Evolutionary conservation across 345 rosid genomes (phyloP).

Genomic region (Physaria fendleri): DNA sequence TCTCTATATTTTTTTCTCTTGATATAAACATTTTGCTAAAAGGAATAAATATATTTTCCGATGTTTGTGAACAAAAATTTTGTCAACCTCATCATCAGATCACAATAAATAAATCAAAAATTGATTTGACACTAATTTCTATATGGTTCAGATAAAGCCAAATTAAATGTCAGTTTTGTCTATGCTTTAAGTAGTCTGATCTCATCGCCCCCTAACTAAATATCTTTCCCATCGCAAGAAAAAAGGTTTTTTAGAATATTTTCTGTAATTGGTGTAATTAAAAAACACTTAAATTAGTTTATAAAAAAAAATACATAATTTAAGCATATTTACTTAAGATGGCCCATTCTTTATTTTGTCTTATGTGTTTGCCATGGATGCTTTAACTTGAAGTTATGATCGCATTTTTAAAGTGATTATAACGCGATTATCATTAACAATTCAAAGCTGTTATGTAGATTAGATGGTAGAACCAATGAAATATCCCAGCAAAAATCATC

Average conservation of each 20-base stretch:
- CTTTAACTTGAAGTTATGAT: constrained; percentile 27
- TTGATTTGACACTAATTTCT: constrained; percentile 19
- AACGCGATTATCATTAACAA: constrained; percentile 15
- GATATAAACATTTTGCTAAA: not conserved
- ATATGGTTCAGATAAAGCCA: constrained; percentile 16
- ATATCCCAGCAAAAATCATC: not conserved
- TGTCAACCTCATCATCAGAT: constrained; percentile 28
- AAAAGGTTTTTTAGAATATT: constrained; percentile 3
- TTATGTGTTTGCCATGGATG: constrained; percentile 24
- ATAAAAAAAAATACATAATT: not conserved
- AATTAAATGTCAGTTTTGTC: constrained; percentile 24
- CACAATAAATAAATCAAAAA: not conserved
- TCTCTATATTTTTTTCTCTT: not conserved
- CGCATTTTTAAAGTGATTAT: constrained; percentile 20
- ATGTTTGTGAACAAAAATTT: constrained; percentile 7
- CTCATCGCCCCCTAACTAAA: constrained; percentile 15
- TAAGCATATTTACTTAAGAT: not conserved
- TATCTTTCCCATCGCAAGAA: constrained; percentile 17
- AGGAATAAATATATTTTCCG: not conserved
- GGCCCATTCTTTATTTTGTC: constrained; percentile 22
- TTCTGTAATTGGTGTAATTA: constrained; percentile 5
- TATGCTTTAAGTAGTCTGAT: constrained; percentile 18
- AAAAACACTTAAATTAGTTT: not conserved
- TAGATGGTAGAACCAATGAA: constrained; percentile 17
- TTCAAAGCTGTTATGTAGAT: constrained; percentile 24